Conservation (phyloP, 2,329 filamentous ascomycete species). For the Dendryphion nanum region DNA sequence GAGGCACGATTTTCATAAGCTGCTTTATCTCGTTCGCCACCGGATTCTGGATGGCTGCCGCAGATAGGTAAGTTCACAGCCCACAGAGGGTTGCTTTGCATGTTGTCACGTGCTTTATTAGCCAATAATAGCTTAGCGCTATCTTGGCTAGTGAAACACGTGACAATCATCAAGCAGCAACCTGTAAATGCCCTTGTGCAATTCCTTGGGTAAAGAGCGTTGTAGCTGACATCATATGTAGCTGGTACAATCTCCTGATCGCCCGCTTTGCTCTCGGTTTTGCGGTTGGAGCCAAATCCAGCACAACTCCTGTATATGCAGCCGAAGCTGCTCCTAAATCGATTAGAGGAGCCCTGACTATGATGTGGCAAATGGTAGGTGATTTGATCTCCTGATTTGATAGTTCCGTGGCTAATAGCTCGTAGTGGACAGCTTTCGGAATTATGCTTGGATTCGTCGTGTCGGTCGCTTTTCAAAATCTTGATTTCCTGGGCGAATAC, state of each 20-base stretch:
- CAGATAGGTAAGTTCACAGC: slow-evolving; percentile 21
- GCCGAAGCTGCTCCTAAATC: slow-evolving; percentile 50
- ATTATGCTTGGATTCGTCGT: slow-evolving; percentile 35
- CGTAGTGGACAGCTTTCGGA: slow-evolving; percentile 33
- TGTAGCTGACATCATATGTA: too few species aligned
- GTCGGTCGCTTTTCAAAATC: slow-evolving; percentile 27
- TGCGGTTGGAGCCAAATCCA: slow-evolving; percentile 32
- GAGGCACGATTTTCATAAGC: slow-evolving; percentile 34
- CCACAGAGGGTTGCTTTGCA: too few species aligned
- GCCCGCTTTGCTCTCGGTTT: slow-evolving; percentile 33
- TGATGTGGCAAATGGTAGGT: slow-evolving; percentile 57
- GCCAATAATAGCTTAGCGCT: too few species aligned
- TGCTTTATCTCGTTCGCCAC: slow-evolving; percentile 34
- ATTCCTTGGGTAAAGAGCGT: too few species aligned
- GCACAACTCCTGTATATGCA: slow-evolving; percentile 48
- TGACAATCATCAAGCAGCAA: too few species aligned
- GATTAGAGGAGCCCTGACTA: slow-evolving; percentile 51
- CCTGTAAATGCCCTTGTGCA: too few species aligned
- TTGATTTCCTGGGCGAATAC: slow-evolving; percentile 21
- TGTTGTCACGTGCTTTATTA: too few species aligned
- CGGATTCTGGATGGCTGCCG: slow-evolving; percentile 32
- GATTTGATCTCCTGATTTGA: too few species aligned
- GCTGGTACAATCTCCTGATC: slow-evolving; percentile 31
- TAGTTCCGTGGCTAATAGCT: too few species aligned
- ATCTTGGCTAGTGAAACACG: too few species aligned